These are phyloP conservation scores for Rhizomucor pusillus DNA, from an alignment of 371 early-diverging fungal species.

Conservation along the genomic window DNA sequence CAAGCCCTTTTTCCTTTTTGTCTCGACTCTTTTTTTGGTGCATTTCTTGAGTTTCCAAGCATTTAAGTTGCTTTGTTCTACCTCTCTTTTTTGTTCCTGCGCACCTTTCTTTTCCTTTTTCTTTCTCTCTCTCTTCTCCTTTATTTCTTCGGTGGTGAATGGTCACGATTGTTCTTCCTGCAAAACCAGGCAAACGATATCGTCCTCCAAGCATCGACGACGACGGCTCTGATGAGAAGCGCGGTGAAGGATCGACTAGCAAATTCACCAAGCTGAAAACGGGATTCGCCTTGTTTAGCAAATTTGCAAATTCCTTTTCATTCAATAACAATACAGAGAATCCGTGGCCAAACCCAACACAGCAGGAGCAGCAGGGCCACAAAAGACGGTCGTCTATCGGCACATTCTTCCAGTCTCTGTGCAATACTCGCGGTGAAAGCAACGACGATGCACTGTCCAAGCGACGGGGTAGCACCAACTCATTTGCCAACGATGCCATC, in stretches of 20 bases:
- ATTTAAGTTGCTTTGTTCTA: too few relatives aligned
- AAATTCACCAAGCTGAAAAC: slow-evolving; percentile 29
- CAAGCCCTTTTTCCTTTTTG: too few relatives aligned
- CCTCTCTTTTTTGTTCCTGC: too few relatives aligned
- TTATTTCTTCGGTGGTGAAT: too few relatives aligned
- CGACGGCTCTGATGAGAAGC: too few relatives aligned
- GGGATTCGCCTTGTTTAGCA: slow-evolving; percentile 18
- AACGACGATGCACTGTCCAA: neutral
- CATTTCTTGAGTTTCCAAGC: too few relatives aligned
- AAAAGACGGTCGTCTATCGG: slow-evolving; percentile 1
- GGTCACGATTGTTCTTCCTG: too few relatives aligned
- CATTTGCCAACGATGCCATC: slow-evolving; percentile 2
- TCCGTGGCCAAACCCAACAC: slow-evolving; percentile 3
- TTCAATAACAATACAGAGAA: slow-evolving; percentile 5
- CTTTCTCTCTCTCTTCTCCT: too few relatives aligned
- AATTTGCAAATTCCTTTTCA: slow-evolving; percentile 15
- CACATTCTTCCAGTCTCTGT: slow-evolving; percentile 7
- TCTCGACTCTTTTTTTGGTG: too few relatives aligned
- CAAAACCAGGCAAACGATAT: too few relatives aligned
- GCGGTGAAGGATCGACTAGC: slow-evolving; percentile 7
- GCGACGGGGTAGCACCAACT: neutral
- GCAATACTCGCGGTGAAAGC: neutral
- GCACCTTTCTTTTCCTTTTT: too few relatives aligned
- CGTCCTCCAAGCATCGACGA: too few relatives aligned
- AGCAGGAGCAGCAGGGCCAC: neutral